These are phyloP conservation scores for Sporodiniella umbellata DNA, from an alignment of 371 early-diverging fungal genomes.

Conservation along the genomic window DNA sequence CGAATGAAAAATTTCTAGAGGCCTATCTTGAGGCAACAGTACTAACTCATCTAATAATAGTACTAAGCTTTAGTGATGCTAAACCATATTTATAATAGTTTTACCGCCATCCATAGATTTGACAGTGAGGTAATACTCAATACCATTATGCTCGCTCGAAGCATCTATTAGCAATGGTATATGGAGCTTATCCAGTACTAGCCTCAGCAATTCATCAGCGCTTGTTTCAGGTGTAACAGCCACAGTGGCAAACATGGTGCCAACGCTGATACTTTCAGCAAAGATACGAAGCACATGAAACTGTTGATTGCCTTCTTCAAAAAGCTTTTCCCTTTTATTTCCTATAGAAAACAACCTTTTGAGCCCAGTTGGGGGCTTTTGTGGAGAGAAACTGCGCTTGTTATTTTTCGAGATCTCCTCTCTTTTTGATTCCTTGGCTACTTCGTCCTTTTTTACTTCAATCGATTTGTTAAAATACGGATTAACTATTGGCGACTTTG, in stretches of 20 bases:
- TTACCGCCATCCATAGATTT: constrained; percentile 61
- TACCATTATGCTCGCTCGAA: constrained; percentile 23
- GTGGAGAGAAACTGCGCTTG: no score
- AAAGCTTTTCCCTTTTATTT: constrained; percentile 16
- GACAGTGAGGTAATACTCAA: constrained; percentile 61
- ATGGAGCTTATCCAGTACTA: constrained; percentile 57
- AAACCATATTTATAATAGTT: not conserved
- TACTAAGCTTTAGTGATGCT: not conserved
- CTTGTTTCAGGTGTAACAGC: constrained; percentile 52
- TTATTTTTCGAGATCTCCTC: no score
- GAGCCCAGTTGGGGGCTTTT: constrained; percentile 15
- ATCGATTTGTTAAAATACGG: constrained; percentile 17
- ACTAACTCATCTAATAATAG: constrained; percentile 55
- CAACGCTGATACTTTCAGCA: constrained; percentile 60
- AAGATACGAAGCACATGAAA: constrained; percentile 48
- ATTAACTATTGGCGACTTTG: constrained; percentile 11
- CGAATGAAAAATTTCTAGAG: constrained; percentile 58
- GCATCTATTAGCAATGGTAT: constrained; percentile 37
- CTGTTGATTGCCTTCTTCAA: constrained; percentile 13
- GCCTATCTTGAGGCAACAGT: constrained; percentile 54
- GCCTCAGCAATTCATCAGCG: constrained; percentile 54
- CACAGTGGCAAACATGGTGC: constrained; percentile 56
- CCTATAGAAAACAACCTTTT: constrained; percentile 33
- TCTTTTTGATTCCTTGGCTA: no score
- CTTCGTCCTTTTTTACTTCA: not conserved